Conservation (phyloP, 2,329 filamentous ascomycete genomes). For the Blastomyces gilchristii region DNA sequence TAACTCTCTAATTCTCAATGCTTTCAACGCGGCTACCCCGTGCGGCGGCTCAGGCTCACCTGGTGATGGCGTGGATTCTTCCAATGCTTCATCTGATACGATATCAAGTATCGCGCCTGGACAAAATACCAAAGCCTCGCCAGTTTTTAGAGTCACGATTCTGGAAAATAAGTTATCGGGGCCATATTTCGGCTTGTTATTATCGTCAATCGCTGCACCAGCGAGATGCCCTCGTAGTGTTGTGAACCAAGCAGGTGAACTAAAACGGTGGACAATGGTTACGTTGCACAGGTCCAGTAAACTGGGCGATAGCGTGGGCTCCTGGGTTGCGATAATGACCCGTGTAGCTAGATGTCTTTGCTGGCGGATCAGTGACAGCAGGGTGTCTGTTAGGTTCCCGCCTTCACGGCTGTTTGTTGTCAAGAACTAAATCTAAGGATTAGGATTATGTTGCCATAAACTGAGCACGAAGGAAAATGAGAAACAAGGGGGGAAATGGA, state of each 20-base stretch:
- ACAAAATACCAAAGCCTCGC: slow-evolving; percentile 42
- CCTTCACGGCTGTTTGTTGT: slow-evolving; percentile 44
- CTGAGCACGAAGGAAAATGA: not conserved
- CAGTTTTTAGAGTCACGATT: slow-evolving; percentile 41
- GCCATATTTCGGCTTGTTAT: slow-evolving; percentile 15
- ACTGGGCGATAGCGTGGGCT: slow-evolving; percentile 58
- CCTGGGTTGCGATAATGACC: slow-evolving; percentile 65
- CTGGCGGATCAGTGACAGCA: slow-evolving; percentile 55
- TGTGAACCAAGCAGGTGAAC: slow-evolving; percentile 52
- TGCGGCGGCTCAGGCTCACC: not conserved
- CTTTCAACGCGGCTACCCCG: not conserved
- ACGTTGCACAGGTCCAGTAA: slow-evolving; percentile 62
- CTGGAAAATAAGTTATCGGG: slow-evolving; percentile 30
- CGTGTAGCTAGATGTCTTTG: slow-evolving; percentile 60
- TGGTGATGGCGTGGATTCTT: not conserved
- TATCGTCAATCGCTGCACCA: slow-evolving; percentile 21
- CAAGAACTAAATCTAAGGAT: slow-evolving; percentile 45
- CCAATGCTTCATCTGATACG: not conserved
- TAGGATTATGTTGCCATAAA: not conserved
- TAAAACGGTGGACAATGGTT: slow-evolving; percentile 64
- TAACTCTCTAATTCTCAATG: slow-evolving; percentile 16
- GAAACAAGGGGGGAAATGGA: not conserved
- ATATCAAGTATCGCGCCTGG: slow-evolving; percentile 36
- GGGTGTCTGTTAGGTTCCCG: slow-evolving; percentile 48
- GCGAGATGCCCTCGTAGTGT: slow-evolving; percentile 42